Percentiles rank a stretch among this genome's conserved stretches.
Evolutionary conservation across 2,329 filamentous ascomycete genomes (phyloP).

Genomic region (Aspergillus tubingensis): DNA sequence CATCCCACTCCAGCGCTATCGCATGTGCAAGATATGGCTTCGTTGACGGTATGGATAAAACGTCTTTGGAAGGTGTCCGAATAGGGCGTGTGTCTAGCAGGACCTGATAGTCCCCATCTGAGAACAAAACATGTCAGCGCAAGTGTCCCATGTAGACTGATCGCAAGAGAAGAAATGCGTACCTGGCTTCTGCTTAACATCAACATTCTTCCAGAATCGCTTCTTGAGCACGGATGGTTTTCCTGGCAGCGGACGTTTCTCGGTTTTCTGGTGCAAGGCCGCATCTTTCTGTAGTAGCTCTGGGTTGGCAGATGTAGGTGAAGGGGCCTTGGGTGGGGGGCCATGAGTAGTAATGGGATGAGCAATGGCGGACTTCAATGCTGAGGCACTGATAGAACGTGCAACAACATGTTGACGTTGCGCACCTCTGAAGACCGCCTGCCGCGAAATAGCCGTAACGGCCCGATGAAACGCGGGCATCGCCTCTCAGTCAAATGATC

Average conservation of each 20-base stretch:
- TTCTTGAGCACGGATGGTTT: slow-evolving; percentile 56
- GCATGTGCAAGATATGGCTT: slow-evolving; percentile 83
- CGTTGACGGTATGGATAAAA: slow-evolving; percentile 69
- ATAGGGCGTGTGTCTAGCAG: slow-evolving; percentile 78
- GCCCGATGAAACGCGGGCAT: slow-evolving; percentile 29
- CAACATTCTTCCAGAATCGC: slow-evolving; percentile 87
- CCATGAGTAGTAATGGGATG: slow-evolving; percentile 61
- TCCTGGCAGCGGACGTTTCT: slow-evolving; percentile 30
- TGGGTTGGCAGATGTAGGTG: slow-evolving; percentile 52
- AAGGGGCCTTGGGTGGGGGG: slow-evolving; percentile 60
- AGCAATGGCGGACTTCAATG: slow-evolving; percentile 53
- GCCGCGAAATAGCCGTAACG: slow-evolving; percentile 22
- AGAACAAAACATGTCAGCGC: slow-evolving; percentile 7
- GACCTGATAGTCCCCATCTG: slow-evolving; percentile 59
- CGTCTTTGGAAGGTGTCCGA: slow-evolving; percentile 71
- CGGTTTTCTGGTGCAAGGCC: slow-evolving; percentile 16
- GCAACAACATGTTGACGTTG: slow-evolving; percentile 20
- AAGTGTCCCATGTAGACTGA: neutral
- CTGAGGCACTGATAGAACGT: slow-evolving; percentile 39
- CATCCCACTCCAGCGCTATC: slow-evolving; percentile 91
- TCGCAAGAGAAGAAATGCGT: slow-evolving; percentile 18
- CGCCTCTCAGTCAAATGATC: slow-evolving; percentile 8
- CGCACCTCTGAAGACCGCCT: slow-evolving; percentile 18
- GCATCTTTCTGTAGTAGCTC: slow-evolving; percentile 49
- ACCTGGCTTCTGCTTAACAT: slow-evolving; percentile 69